Evolutionary conservation across 306 rosid genomes (phyloP), one percentile per base, ranked within the genome.

Genomic region (Medicago ruthenica): DNA sequence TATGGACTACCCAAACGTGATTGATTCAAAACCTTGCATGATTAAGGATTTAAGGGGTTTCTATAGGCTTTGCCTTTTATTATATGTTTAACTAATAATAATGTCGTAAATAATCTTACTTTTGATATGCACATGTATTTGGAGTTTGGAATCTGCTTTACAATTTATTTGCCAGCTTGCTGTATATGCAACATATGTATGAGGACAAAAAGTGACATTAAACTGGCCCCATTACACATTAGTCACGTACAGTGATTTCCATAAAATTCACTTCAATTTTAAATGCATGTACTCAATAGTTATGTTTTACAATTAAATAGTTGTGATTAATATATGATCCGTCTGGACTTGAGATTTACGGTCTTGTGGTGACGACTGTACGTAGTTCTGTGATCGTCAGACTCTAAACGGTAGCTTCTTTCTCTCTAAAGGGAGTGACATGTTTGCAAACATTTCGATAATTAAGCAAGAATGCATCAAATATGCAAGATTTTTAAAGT

Each of bases 11-110:
- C 22, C 58, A 61, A 62, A 48, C 13, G 24, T 67, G 67, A 60
- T 59, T 17, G 36, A 73, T 80, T 44, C 39, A 62, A 74, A 78
- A 65, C 45, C 41, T 73, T 61, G 80, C 85, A 74, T 50, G 74
- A 68, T 58, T 70, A 9, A 9, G n/a, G 76, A 69, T 50, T 58
- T 70, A 9, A 9, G n/a, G 76, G 73, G 57, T 61, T 69, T 76
- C 65, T 67, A 24, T 20, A 18, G 44, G 9, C 79, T 78, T 75
- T 73, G 41, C 78, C 22, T 76, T 60, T 72, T 27, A 27, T 60
- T 60, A 24, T 27, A 27, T 27, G 31, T 54, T 76, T 51, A 66
- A 61, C 2, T 39, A 14, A 4, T 44, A 44, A 10, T 42, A 42
- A 9, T 20, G 15, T 51, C 0, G 22, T 9, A 10, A 18, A 42